Percentiles rank a stretch among this genome's conserved stretches.
Evolutionary conservation across 352 stramenopile genomes (phyloP).

Genomic region (Phytophthora macrochlamydospora): DNA sequence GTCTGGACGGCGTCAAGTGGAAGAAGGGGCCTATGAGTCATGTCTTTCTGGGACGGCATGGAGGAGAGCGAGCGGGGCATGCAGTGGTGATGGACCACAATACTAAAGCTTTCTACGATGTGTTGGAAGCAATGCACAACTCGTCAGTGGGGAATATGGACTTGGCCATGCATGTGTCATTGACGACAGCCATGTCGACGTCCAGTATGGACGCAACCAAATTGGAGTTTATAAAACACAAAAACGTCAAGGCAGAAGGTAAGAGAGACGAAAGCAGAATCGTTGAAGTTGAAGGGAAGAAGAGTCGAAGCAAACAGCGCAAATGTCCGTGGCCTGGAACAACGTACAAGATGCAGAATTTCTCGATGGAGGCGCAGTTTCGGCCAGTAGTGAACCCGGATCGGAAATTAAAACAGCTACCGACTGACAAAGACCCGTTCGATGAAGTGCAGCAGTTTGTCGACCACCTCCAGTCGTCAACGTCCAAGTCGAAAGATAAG

Average conservation of each 20-base stretch:
- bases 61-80: slow-evolving; percentile 35
- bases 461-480: slow-evolving; percentile 51
- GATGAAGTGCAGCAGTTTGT: slow-evolving; percentile 65
- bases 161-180: slow-evolving; percentile 68
- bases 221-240: slow-evolving; percentile 67
- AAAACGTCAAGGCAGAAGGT: slow-evolving; percentile 46
- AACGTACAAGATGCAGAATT: slow-evolving; percentile 82
- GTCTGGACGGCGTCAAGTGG: slow-evolving; percentile 77
- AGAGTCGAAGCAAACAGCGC: slow-evolving; percentile 33
- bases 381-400: slow-evolving; percentile 55
- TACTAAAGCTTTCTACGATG: slow-evolving; percentile 63
- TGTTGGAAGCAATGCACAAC: slow-evolving; percentile 54
- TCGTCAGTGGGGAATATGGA: slow-evolving; percentile 75
- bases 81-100: slow-evolving; percentile 72
- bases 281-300: slow-evolving; percentile 30
- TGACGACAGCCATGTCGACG: slow-evolving; percentile 73
- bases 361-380: slow-evolving; percentile 62
- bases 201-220: slow-evolving; percentile 60
- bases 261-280: slow-evolving; percentile 33
- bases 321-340: slow-evolving; percentile 66
- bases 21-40: slow-evolving; percentile 77
- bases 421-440: slow-evolving; percentile 43
- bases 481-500: slow-evolving; percentile 30
- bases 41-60: slow-evolving; percentile 55
- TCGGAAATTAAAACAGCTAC: slow-evolving; percentile 52